phyloP scores from a whole-genome alignment of 345 rosid species.

The Anacardium occidentale region DNA sequence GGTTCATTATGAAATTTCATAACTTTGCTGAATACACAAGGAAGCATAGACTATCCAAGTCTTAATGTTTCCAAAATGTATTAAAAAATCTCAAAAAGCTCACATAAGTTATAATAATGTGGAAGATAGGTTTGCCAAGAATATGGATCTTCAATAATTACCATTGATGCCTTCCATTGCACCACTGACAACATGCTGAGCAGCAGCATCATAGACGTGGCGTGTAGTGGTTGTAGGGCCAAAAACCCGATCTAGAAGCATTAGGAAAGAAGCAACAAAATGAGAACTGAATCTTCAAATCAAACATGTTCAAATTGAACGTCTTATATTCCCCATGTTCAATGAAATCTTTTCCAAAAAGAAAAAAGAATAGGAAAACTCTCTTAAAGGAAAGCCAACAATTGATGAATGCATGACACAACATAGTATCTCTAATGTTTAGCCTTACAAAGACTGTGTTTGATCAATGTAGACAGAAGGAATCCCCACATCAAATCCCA shows the following conservation, averaged over 20 bases:
- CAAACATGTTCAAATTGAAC: background rate
- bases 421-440: background rate
- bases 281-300: background rate
- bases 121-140: conserved; percentile 17
- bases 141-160: conserved; percentile 29
- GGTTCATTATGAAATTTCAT: background rate
- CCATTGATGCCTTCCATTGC: conserved; percentile 98
- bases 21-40: conserved; percentile 1
- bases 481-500: no score
- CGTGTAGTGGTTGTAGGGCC: conserved; percentile 99
- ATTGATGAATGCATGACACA: background rate
- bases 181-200: conserved; percentile 93
- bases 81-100: conserved; percentile 2
- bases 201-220: conserved; percentile 94
- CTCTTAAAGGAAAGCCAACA: background rate
- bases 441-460: background rate
- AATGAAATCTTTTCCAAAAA: background rate
- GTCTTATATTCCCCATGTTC: background rate
- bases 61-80: background rate
- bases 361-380: background rate
- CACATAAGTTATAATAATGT: no score
- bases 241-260: conserved; percentile 77
- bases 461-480: background rate
- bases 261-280: conserved; percentile 19
- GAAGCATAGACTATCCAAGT: background rate